phyloP scores from a whole-genome alignment of 2,329 filamentous ascomycete genomes.

The Clarireedia sp. region DNA sequence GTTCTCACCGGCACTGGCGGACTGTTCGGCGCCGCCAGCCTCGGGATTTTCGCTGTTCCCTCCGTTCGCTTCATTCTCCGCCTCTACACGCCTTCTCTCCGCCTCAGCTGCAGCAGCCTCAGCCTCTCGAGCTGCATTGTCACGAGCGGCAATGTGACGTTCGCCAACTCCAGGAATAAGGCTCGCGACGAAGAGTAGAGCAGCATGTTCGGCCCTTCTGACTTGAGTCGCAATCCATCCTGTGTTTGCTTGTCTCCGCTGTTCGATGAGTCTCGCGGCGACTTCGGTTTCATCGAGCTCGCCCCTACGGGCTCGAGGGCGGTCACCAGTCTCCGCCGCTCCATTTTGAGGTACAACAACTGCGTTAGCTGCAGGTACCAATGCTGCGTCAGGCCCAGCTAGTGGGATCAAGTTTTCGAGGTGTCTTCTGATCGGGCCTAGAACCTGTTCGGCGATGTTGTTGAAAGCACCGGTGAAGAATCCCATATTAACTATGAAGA shows the following conservation, averaged over 20 bases:
- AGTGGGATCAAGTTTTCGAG: slow-evolving; percentile 52
- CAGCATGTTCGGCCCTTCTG: slow-evolving; percentile 49
- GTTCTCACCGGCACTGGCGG: background rate
- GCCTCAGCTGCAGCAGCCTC: slow-evolving; percentile 18
- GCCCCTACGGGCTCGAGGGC: slow-evolving; percentile 13
- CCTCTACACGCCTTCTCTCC: slow-evolving; percentile 6
- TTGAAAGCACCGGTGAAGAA: slow-evolving; percentile 51
- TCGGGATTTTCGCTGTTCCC: background rate
- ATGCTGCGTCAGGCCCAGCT: slow-evolving; percentile 33
- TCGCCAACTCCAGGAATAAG: slow-evolving; percentile 59
- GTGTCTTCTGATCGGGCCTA: slow-evolving; percentile 49
- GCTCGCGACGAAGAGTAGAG: slow-evolving; percentile 57
- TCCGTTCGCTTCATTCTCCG: slow-evolving; percentile 12
- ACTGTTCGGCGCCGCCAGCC: background rate
- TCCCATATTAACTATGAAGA: slow-evolving; percentile 54
- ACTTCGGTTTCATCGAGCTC: slow-evolving; percentile 41
- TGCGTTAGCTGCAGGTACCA: slow-evolving; percentile 28
- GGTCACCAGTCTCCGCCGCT: slow-evolving; percentile 5
- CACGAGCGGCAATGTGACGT: slow-evolving; percentile 44
- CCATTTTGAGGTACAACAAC: slow-evolving; percentile 24
- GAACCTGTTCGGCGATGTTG: slow-evolving; percentile 44
- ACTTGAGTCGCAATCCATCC: slow-evolving; percentile 44
- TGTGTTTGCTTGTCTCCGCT: slow-evolving; percentile 35
- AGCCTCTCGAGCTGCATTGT: slow-evolving; percentile 26
- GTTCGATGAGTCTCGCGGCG: slow-evolving; percentile 47